These are phyloP conservation scores for sweet orange (Citrus sinensis) DNA, from an alignment of 345 rosid genomes.

Conservation along the genomic window DVS_A1.0 CM039169.1:30788001-30788500, in stretches of 20 bases:
- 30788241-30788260: background rate
- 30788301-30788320: background rate
- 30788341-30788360: background rate
- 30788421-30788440: background rate
- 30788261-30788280: background rate
- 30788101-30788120: slow-evolving; percentile 22
- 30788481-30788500: no score
- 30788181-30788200: background rate
- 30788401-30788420: background rate
- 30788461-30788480: background rate
- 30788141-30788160: slow-evolving; percentile 49
- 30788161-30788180: slow-evolving; percentile 33
- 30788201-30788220: background rate
- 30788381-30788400: background rate
- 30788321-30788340: background rate
- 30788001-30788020: slow-evolving; percentile 13
- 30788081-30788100: slow-evolving; percentile 2
- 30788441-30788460: background rate
- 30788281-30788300: background rate
- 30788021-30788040: background rate
- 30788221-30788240: background rate
- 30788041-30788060: slow-evolving; percentile 19
- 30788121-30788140: slow-evolving; percentile 51
- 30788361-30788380: slow-evolving; percentile 4
- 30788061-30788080: slow-evolving; percentile 22